Percentiles rank a stretch among this genome's conserved stretches.
These are phyloP conservation scores for Mortierella sp. DNA, from an alignment of 371 early-diverging fungal genomes.

Conservation along the genomic window DNA sequence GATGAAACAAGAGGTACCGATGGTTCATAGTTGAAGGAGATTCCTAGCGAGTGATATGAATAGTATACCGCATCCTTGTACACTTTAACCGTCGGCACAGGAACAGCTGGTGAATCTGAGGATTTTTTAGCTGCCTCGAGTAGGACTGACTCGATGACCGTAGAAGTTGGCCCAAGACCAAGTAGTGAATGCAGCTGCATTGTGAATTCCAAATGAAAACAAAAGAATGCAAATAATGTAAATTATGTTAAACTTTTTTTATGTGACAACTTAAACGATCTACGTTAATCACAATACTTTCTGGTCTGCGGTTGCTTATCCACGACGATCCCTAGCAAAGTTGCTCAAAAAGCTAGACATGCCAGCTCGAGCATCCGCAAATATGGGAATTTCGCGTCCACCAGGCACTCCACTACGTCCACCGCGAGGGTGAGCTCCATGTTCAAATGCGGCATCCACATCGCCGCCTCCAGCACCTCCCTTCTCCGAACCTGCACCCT, in stretches of 20 bases:
- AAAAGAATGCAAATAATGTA: background rate
- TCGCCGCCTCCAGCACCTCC: slow-evolving; percentile 13
- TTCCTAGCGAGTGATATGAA: slow-evolving; percentile 33
- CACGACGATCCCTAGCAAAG: slow-evolving; percentile 40
- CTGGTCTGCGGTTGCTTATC: background rate
- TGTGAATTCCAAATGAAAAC: background rate
- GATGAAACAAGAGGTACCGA: slow-evolving; percentile 18
- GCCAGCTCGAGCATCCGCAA: slow-evolving; percentile 32
- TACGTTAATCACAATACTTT: background rate
- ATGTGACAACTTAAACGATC: background rate
- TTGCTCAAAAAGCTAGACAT: slow-evolving; percentile 41
- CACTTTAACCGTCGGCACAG: slow-evolving; percentile 27
- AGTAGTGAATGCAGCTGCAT: slow-evolving; percentile 44
- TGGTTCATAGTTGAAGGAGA: slow-evolving; percentile 41
- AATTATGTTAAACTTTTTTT: background rate
- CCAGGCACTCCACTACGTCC: slow-evolving; percentile 20
- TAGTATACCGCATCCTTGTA: slow-evolving; percentile 39
- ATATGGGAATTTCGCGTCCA: slow-evolving; percentile 31
- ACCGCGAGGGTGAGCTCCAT: background rate
- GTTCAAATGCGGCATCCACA: slow-evolving; percentile 13
- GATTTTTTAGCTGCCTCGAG: background rate
- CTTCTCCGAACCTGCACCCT: slow-evolving; percentile 33
- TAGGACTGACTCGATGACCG: slow-evolving; percentile 9
- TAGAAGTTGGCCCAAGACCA: slow-evolving; percentile 21
- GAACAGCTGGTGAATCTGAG: background rate